phyloP scores from a whole-genome alignment of 1,284 basidiomycete species.

The Butyriboletus appendiculatus region DNA sequence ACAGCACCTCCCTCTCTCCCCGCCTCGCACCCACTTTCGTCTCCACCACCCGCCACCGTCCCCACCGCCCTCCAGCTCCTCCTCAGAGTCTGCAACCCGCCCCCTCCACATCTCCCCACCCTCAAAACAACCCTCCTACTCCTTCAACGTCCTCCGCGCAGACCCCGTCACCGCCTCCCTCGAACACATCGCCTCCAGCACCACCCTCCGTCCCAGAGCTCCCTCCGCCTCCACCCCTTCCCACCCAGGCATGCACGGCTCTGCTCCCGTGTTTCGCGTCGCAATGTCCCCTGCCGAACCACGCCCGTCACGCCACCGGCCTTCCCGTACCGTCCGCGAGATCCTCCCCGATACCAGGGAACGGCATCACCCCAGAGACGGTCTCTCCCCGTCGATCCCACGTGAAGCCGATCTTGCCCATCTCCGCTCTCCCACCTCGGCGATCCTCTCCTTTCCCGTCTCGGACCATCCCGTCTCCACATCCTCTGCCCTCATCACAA shows the following conservation, averaged over 20 bases:
- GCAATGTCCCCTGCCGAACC: conserved; percentile 23
- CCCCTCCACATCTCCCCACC: conserved; percentile 10
- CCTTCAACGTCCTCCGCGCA: conserved; percentile 45
- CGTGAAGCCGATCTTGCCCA: conserved; percentile 32
- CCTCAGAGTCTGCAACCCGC: conserved; percentile 29
- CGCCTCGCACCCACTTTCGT: conserved; percentile 1
- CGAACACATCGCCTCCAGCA: conserved; percentile 46
- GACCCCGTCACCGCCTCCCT: conserved; percentile 44
- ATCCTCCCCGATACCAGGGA: conserved; percentile 29
- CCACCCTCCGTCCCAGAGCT: conserved; percentile 37
- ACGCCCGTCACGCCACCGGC: conserved; percentile 19
- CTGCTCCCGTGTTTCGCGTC: conserved; percentile 40
- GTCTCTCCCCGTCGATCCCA: conserved; percentile 28
- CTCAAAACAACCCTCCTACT: conserved; percentile 25
- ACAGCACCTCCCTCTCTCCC: conserved; percentile 4
- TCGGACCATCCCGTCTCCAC: conserved; percentile 28
- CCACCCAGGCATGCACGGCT: conserved; percentile 34
- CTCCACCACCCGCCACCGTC: conserved; percentile 23
- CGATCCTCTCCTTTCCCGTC: conserved; percentile 36
- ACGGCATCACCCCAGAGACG: conserved; percentile 24
- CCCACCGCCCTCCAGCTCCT: conserved; percentile 30
- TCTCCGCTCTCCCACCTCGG: conserved; percentile 34
- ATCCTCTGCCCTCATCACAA: conserved; percentile 25
- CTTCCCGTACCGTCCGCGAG: conserved; percentile 23
- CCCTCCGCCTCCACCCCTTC: conserved; percentile 8